phyloP scores from a whole-genome alignment of 2,329 filamentous ascomycete genomes.

The Pseudocercospora pini-densiflorae region DNA sequence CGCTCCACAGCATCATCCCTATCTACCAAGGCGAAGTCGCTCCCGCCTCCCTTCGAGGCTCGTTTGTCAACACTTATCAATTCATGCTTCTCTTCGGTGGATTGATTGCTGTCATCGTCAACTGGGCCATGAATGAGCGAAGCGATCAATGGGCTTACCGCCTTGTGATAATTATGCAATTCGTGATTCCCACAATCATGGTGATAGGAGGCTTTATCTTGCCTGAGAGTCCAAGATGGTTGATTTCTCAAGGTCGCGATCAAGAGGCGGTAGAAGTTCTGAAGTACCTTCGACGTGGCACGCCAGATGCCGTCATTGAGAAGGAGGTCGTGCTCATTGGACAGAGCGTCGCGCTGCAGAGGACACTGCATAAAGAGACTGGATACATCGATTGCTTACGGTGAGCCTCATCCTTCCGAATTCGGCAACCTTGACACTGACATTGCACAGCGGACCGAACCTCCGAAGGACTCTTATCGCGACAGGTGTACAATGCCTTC shows the following conservation, averaged over 20 bases:
- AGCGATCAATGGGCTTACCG: conserved; percentile 21
- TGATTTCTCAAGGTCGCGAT: conserved; percentile 16
- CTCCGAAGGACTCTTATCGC: conserved; percentile 17
- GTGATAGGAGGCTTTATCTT: conserved; percentile 16
- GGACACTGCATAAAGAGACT: conserved; percentile 4
- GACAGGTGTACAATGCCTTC: conserved; percentile 16
- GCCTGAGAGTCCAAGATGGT: conserved; percentile 16
- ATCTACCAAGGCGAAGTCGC: conserved; percentile 21
- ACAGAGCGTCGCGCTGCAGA: conserved; percentile 9
- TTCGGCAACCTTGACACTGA: background rate
- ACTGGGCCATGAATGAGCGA: conserved; percentile 19
- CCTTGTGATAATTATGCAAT: conserved; percentile 14
- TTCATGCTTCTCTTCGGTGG: conserved; percentile 23
- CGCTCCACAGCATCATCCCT: conserved; percentile 13
- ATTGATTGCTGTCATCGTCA: conserved; percentile 17
- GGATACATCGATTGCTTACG: conserved; percentile 15
- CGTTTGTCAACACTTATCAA: conserved; percentile 21
- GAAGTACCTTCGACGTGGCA: conserved; percentile 13
- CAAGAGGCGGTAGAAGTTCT: conserved; percentile 10
- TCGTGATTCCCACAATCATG: conserved; percentile 19
- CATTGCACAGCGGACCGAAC: conserved; percentile 10
- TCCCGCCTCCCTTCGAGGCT: conserved; percentile 14
- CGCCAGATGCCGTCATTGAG: conserved; percentile 14
- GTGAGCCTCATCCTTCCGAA: background rate
- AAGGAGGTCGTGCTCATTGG: conserved; percentile 15